These are phyloP conservation scores for Lasiodiplodia citricola DNA, from an alignment of 2,329 filamentous ascomycete species.

Conservation along the genomic window DNA sequence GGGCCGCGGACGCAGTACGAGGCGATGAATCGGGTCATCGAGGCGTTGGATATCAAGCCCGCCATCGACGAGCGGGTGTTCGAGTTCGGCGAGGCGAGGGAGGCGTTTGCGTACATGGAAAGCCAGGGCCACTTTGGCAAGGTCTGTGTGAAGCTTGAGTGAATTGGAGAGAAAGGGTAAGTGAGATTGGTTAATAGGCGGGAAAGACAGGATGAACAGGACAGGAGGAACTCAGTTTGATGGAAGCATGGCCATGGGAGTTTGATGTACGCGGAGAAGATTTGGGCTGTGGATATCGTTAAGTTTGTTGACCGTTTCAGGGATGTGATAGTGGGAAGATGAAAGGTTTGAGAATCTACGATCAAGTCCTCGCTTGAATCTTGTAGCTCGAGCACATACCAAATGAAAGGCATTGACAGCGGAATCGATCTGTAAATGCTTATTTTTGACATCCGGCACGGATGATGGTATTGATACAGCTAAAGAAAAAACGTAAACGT, in stretches of 20 bases:
- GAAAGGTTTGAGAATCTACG: not conserved
- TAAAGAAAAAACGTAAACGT: not conserved
- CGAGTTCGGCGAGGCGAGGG: slow-evolving; percentile 56
- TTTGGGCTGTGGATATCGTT: no score
- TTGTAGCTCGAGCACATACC: not conserved
- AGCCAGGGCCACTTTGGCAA: slow-evolving; percentile 57
- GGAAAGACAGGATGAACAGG: no score
- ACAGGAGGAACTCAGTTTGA: not conserved
- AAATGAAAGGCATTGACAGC: not conserved
- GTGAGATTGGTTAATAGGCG: not conserved
- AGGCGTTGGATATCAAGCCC: slow-evolving; percentile 63
- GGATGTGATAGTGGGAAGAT: no score
- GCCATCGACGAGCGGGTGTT: slow-evolving; percentile 65
- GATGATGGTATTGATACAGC: not conserved
- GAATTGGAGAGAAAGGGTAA: slow-evolving; percentile 16
- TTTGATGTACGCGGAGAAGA: no score
- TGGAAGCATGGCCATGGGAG: no score
- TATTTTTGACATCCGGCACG: not conserved
- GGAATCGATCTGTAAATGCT: not conserved
- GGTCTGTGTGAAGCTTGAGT: slow-evolving; percentile 46
- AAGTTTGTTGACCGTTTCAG: no score
- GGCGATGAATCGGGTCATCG: slow-evolving; percentile 64
- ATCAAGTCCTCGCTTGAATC: not conserved
- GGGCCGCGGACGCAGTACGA: slow-evolving; percentile 62
- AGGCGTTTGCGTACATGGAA: slow-evolving; percentile 57